Conservation (phyloP, 75 land plant genomes). For the Picea glauca region DNA sequence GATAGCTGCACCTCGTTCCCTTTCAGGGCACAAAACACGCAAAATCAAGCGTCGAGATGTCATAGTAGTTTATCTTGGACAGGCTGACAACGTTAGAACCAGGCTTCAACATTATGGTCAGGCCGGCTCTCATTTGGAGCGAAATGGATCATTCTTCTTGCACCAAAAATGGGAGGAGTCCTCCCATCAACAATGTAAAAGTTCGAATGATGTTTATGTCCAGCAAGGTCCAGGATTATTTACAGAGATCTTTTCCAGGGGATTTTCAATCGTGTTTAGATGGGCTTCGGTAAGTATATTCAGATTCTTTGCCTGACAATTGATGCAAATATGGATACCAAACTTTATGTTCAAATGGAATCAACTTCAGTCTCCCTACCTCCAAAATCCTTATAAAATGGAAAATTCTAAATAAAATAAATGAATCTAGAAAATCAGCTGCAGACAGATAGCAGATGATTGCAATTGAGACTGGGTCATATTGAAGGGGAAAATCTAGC, state of each 20-base stretch:
- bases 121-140: conserved; percentile 75
- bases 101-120: conserved; percentile 82
- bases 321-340: not conserved
- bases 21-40: conserved; percentile 18
- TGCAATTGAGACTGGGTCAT: not conserved
- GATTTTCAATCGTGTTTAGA: conserved; percentile 59
- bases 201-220: not conserved
- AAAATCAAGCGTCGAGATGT: conserved; percentile 29
- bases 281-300: conserved; percentile 68
- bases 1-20: conserved; percentile 17
- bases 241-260: conserved; percentile 54
- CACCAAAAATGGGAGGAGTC: not conserved
- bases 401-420: not conserved
- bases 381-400: not conserved
- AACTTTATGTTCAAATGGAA: not conserved
- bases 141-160: conserved; percentile 4
- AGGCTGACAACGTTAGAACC: conserved; percentile 68
- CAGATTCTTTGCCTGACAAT: not conserved
- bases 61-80: conserved; percentile 74
- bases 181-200: not conserved
- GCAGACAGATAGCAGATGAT: not conserved
- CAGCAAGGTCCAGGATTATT: conserved; percentile 60
- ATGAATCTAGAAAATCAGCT: not conserved
- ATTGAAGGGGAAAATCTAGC: not conserved
- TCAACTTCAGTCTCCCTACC: not conserved